Evolutionary conservation across 2,329 filamentous ascomycete species (phyloP), one percentile per base, ranked within the genome.

Genomic region (Dothistroma septosporum): DNA sequence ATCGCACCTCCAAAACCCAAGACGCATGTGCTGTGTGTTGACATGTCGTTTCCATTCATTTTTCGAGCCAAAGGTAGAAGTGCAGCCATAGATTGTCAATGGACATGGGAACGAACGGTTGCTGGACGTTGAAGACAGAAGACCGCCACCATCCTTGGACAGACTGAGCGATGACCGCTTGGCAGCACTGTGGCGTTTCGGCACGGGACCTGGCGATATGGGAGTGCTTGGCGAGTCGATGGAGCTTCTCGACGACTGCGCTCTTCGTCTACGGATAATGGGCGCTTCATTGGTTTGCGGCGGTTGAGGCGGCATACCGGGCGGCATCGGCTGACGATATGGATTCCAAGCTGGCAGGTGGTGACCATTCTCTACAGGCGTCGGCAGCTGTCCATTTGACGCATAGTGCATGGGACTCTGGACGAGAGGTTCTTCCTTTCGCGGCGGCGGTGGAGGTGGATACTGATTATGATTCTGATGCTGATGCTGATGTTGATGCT

Each of bases 1-100:
- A 65, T 87, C 83, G 77, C 92, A 97, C 60, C 88, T 80, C 85
- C 87, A 97, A 76, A 87, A 89, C 49, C 83, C 78, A 2, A 90
- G 79, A 57, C 87, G 84, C 22, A 96, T 79, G 71, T 97, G 93
- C 71, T 96, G 89, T 0, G 88, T 89, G 33, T 81, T 78, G 69
- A 93, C 85, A 72, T 97, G 93, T 0, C 93, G 86, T 75, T 97
- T 97, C 93, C 93, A 97, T 74, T 97, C 93, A 72, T 97, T 97
- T 77, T 96, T 96, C 67, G 83, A 87, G 4, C 83, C 82, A 70
- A 97, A 96, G 0, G 82, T 86, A 2, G 86, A 84, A 0, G 64
- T 66, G 76, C 93, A 97, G 35, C 88, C 89, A 59, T 92, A 94
- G 58, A 85, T 87, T 32, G 84, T 79, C 73, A 97, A 92, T 59